phyloP scores from a whole-genome alignment of 176 grass and related monocot genomes.

The Oryza glumipatula region DNA sequence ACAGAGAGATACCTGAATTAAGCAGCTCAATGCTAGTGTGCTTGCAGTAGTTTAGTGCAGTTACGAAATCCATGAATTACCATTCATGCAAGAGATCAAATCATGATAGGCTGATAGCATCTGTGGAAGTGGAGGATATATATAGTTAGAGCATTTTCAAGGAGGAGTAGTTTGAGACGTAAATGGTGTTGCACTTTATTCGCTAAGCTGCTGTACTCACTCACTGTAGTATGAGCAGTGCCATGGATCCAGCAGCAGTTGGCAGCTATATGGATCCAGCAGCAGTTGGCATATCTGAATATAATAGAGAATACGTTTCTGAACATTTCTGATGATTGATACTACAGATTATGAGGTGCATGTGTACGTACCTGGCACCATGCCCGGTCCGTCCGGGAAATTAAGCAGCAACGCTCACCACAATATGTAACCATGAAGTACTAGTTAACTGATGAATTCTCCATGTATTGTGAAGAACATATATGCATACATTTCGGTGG shows the following conservation, averaged over 20 bases:
- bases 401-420: neutral
- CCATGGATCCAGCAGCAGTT: neutral
- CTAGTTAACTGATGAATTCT: neutral
- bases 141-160: neutral
- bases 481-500: neutral
- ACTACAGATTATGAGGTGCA: neutral
- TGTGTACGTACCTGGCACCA: neutral
- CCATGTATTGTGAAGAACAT: neutral
- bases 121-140: no score
- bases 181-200: neutral
- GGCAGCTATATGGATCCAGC: neutral
- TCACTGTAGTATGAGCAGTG: neutral
- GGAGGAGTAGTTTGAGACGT: neutral
- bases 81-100: no score
- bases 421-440: no score
- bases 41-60: no score
- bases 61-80: no score
- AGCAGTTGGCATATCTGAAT: neutral
- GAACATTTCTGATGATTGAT: neutral
- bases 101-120: no score
- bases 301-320: no score
- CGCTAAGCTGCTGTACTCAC: neutral
- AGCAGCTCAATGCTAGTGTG: no score
- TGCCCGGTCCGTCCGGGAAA: neutral
- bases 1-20: no score